Evolutionary conservation across 2,329 filamentous ascomycete species (phyloP).

Genomic region (Epichloe festucae): DNA sequence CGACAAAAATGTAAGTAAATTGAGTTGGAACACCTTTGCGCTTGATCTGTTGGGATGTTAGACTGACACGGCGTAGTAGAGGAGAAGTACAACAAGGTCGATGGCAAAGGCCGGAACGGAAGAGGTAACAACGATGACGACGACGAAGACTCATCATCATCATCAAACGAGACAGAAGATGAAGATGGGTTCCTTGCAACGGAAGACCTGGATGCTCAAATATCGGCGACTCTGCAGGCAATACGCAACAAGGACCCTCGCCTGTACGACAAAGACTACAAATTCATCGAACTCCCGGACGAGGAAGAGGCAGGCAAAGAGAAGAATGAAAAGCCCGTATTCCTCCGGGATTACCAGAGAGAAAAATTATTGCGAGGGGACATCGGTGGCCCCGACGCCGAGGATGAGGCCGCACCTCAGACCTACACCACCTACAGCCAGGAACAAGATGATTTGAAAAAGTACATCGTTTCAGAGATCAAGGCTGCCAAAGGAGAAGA

Average conservation of each 20-base stretch:
- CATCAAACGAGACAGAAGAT: conserved; percentile 73
- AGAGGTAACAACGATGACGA: conserved; percentile 17
- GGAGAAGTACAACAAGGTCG: conserved; percentile 61
- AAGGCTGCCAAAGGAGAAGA: conserved; percentile 43
- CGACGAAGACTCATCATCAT: conserved; percentile 40
- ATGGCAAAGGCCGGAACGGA: conserved; percentile 21
- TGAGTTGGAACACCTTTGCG: background rate
- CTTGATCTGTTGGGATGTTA: background rate
- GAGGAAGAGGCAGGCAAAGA: conserved; percentile 27
- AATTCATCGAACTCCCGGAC: conserved; percentile 62
- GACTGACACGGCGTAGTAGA: conserved; percentile 47
- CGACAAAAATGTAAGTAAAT: conserved; percentile 47
- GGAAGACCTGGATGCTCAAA: conserved; percentile 72
- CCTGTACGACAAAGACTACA: conserved; percentile 69
- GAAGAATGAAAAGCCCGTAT: conserved; percentile 74
- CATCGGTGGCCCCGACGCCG: conserved; percentile 43
- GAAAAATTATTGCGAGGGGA: conserved; percentile 72
- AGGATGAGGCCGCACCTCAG: conserved; percentile 43
- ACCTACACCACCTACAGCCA: conserved; percentile 84
- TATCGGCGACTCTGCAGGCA: conserved; percentile 73
- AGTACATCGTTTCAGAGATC: conserved; percentile 67
- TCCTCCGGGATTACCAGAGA: conserved; percentile 80
- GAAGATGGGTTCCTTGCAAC: conserved; percentile 82
- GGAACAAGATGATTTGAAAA: conserved; percentile 76
- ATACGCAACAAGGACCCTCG: conserved; percentile 84